A percentile compares a stretch with the other conserved stretches of the same genome.
Conservation (phyloP, 495 filamentous ascomycete species). For the Penicillium goetzii region DNA sequence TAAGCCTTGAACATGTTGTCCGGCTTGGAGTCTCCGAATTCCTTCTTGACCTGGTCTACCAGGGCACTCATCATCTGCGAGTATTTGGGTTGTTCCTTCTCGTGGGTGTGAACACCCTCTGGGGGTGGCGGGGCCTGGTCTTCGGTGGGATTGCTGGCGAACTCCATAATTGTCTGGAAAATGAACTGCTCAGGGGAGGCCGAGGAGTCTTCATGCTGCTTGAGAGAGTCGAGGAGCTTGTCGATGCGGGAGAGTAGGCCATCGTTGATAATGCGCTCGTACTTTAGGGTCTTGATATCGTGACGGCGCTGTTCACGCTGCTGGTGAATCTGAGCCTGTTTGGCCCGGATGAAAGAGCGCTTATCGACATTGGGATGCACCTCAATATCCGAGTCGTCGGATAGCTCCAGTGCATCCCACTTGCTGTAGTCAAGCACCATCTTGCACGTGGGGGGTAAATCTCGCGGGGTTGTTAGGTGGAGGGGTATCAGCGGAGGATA, state of each 20-base stretch:
- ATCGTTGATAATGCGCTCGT: slow-evolving; percentile 92
- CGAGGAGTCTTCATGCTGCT: slow-evolving; percentile 68
- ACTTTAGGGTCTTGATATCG: slow-evolving; percentile 89
- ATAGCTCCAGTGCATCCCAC: slow-evolving; percentile 94
- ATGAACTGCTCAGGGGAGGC: slow-evolving; percentile 78
- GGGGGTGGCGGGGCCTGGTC: slow-evolving; percentile 75
- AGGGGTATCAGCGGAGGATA: slow-evolving; percentile 28
- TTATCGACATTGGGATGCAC: slow-evolving; percentile 99
- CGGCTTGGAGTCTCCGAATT: slow-evolving; percentile 70
- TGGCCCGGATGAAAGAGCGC: slow-evolving; percentile 95
- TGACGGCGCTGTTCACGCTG: slow-evolving; percentile 80
- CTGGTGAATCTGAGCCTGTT: slow-evolving; percentile 94
- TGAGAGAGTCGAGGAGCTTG: slow-evolving; percentile 69
- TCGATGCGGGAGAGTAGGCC: slow-evolving; percentile 83
- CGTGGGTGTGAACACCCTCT: slow-evolving; percentile 74
- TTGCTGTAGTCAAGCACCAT: slow-evolving; percentile 97
- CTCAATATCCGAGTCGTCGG: slow-evolving; percentile 97
- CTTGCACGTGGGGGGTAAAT: slow-evolving; percentile 33
- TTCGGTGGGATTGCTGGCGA: slow-evolving; percentile 67
- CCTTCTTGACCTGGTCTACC: slow-evolving; percentile 91
- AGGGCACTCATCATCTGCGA: slow-evolving; percentile 94
- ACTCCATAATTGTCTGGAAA: slow-evolving; percentile 85
- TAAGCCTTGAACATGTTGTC: slow-evolving; percentile 71
- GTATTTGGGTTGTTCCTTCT: slow-evolving; percentile 78
- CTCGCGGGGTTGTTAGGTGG: slow-evolving; percentile 19